A percentile compares a stretch with the other conserved stretches of the same genome.
These are phyloP conservation scores for Geotrichum reessii DNA, from an alignment of 1,139 yeast genomes.

Conservation along the genomic window DNA sequence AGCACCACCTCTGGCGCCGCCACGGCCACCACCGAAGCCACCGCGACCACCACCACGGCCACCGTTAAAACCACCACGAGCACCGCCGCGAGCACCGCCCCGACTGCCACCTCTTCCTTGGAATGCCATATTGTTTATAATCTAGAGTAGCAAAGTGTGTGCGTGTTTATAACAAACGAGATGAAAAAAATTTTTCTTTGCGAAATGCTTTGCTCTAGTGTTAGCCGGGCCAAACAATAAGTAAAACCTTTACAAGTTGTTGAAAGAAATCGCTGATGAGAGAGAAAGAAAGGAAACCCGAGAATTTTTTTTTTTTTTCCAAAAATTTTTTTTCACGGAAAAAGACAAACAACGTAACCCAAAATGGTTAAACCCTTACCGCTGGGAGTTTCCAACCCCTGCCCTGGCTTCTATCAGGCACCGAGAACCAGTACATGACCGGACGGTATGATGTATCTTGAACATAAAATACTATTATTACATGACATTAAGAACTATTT, in stretches of 20 bases:
- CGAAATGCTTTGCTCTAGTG: not conserved
- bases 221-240: not conserved
- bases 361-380: not conserved
- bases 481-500: not conserved
- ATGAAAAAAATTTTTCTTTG: not conserved
- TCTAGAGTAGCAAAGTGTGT: not conserved
- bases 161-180: not conserved
- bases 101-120: constrained; percentile 18
- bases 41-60: constrained; percentile 40
- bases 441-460: not conserved
- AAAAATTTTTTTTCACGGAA: not conserved
- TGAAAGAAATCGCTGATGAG: not conserved
- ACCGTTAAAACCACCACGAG: constrained; percentile 34
- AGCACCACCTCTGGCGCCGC: constrained; percentile 28
- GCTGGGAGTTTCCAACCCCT: not conserved
- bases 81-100: constrained; percentile 27
- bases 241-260: not conserved
- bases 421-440: not conserved
- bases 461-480: not conserved
- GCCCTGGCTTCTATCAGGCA: not conserved
- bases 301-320: constrained; percentile 4
- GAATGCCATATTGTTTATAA: constrained; percentile 1
- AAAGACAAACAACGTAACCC: not conserved
- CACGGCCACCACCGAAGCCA: constrained; percentile 30
- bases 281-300: not conserved